Evolutionary conservation across 1,284 basidiomycete genomes (phyloP), one percentile per base, ranked within the genome.

Genomic region (Mycena sp.): DNA sequence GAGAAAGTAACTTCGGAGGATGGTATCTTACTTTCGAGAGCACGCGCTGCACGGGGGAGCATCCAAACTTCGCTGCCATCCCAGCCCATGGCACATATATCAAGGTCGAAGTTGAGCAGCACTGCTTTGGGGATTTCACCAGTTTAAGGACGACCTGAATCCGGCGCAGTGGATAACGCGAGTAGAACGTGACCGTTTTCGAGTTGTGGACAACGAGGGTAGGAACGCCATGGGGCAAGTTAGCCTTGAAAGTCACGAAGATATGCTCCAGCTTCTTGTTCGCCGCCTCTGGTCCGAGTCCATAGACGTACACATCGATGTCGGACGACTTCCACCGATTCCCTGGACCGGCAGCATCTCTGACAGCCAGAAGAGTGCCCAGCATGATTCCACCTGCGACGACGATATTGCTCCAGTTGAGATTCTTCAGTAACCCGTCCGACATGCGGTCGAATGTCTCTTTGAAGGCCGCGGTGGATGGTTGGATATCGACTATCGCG

Each of bases 171-270:
- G 68, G 68, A 58, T 63, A 69, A 21, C 49, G 21, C 1, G 63
- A 65, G 44, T 69, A 69, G 26, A 69, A 49, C 1, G 68, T 69
- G 23, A 69, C 56, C 19, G 68, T 67, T 46, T 65, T 63, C n/a
- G 68, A 54, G 25, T 65, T 67, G 2, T 64, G 64, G 16, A 68
- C 67, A 1, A 64, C 48, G 6, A 69, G 54, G 21, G 62, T 59
- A 7, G 65, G 68, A 3, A 48, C 53, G 32, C 59, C 57, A 4
- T 28, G 9, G 0, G 58, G 50, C 14, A 63, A 26, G 28, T 69
- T 69, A 4, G 45, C 38, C n/a, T 55, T 26, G 32, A 65, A 63
- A 1, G 63, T 61, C 6, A 58, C 57, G 11, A 60, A 63, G 59
- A 54, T 59, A 49, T 43, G 63, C 46, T n/a, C 59, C 25, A 69